Conservation (phyloP, 176 grass and related monocot species). For the Eleusine indica region DNA sequence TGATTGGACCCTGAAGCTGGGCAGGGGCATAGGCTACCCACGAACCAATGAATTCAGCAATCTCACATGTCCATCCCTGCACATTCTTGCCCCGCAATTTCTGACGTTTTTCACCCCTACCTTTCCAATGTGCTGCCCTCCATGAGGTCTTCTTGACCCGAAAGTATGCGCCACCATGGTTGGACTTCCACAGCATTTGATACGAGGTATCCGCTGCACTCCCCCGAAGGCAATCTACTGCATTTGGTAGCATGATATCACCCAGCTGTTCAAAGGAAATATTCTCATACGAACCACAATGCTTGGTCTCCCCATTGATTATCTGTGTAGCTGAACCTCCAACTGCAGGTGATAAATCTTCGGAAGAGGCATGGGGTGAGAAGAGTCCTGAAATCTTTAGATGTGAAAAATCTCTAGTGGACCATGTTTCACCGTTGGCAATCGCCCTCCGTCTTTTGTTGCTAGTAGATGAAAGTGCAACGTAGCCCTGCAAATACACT, state of each 20-base stretch:
- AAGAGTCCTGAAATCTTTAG: too few species aligned
- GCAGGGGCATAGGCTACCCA: not conserved
- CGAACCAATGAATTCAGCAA: not conserved
- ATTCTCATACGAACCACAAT: not conserved
- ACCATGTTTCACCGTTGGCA: too few species aligned
- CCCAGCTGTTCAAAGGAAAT: not conserved
- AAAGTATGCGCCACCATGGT: not conserved
- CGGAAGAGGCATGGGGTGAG: too few species aligned
- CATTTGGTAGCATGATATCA: not conserved
- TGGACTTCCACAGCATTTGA: slow-evolving; percentile 15
- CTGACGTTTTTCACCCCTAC: not conserved
- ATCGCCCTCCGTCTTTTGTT: too few species aligned
- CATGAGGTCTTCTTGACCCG: not conserved
- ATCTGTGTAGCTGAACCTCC: too few species aligned
- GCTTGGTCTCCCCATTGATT: not conserved
- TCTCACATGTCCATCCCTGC: not conserved
- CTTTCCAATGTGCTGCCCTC: not conserved
- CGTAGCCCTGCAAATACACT: not conserved
- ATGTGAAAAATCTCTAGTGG: too few species aligned
- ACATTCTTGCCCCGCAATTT: not conserved
- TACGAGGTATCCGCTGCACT: not conserved
- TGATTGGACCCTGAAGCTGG: not conserved
- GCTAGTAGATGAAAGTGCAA: not conserved
- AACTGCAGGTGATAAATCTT: too few species aligned
- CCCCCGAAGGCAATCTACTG: not conserved